A percentile compares a stretch with the other conserved stretches of the same genome.
Conservation (phyloP, 1,139 yeast genomes). For the Yamadazyma triangularis region DNA sequence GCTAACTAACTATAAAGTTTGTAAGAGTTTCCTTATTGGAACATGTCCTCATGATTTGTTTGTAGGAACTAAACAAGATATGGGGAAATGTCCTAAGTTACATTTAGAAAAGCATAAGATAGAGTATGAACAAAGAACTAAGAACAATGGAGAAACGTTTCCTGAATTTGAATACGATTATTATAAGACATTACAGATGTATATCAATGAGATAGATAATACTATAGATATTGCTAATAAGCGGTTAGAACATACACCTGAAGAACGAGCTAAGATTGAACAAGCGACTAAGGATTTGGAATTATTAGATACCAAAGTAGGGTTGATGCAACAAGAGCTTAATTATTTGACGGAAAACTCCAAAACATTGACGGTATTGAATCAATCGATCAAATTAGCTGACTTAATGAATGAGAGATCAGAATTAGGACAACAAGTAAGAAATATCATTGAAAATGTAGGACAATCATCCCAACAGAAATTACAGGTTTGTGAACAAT, state of each 20-base stretch:
- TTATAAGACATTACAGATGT: slow-evolving; percentile 47
- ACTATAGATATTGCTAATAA: slow-evolving; percentile 62
- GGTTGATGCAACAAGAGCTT: slow-evolving; percentile 68
- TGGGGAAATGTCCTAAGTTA: slow-evolving; percentile 74
- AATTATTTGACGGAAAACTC: slow-evolving; percentile 49
- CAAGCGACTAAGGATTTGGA: slow-evolving; percentile 65
- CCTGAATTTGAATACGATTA: slow-evolving; percentile 74
- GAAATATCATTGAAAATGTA: slow-evolving; percentile 63
- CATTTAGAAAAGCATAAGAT: slow-evolving; percentile 76
- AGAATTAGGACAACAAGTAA: slow-evolving; percentile 48
- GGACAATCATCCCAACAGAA: slow-evolving; percentile 90
- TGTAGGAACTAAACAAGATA: slow-evolving; percentile 75
- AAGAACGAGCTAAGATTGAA: slow-evolving; percentile 64
- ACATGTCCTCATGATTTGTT: slow-evolving; percentile 87
- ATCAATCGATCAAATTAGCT: slow-evolving; percentile 42
- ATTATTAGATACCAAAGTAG: slow-evolving; percentile 59
- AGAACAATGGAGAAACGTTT: slow-evolving; percentile 49
- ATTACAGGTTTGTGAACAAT: slow-evolving; percentile 83
- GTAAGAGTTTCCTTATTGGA: slow-evolving; percentile 80
- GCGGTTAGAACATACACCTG: slow-evolving; percentile 72
- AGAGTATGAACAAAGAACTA: slow-evolving; percentile 60
- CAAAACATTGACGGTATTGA: slow-evolving; percentile 50
- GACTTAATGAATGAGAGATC: slow-evolving; percentile 45
- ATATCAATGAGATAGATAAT: slow-evolving; percentile 63
- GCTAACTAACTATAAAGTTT: slow-evolving; percentile 65